These are phyloP conservation scores for Tylopilus sp. DNA, from an alignment of 768 basidiomycete genomes.

Conservation along the genomic window DNA sequence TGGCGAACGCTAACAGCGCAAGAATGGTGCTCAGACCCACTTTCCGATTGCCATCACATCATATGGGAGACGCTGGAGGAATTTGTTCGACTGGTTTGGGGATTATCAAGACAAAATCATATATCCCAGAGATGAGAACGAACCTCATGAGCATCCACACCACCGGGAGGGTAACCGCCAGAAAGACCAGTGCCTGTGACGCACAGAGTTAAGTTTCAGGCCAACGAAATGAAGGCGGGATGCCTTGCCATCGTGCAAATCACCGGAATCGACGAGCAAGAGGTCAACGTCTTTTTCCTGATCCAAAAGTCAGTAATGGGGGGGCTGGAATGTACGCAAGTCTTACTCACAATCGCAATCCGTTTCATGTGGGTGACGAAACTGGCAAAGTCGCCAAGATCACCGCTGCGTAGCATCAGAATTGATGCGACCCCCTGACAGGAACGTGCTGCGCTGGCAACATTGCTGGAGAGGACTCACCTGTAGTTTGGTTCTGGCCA, in stretches of 20 bases:
- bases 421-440: neutral
- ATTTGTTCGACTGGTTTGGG: slow-evolving; percentile 59
- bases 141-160: slow-evolving; percentile 72
- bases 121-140: slow-evolving; percentile 10
- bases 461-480: slow-evolving; percentile 26
- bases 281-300: slow-evolving; percentile 76
- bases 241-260: slow-evolving; percentile 60
- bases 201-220: neutral
- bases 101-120: neutral
- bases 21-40: slow-evolving; percentile 35
- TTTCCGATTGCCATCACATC: slow-evolving; percentile 86
- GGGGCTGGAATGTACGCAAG: neutral
- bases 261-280: slow-evolving; percentile 79
- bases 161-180: slow-evolving; percentile 69
- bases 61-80: slow-evolving; percentile 70
- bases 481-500: slow-evolving; percentile 78
- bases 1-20: too few species aligned
- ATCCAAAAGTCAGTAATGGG: neutral
- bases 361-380: slow-evolving; percentile 82
- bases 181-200: slow-evolving; percentile 68
- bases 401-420: slow-evolving; percentile 36
- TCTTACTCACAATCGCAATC: slow-evolving; percentile 50
- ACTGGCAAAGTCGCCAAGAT: slow-evolving; percentile 82
- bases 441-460: neutral
- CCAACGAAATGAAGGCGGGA: neutral